phyloP scores from a whole-genome alignment of 2,329 filamentous ascomycete genomes.

The Nectriaceae sp. region DNA sequence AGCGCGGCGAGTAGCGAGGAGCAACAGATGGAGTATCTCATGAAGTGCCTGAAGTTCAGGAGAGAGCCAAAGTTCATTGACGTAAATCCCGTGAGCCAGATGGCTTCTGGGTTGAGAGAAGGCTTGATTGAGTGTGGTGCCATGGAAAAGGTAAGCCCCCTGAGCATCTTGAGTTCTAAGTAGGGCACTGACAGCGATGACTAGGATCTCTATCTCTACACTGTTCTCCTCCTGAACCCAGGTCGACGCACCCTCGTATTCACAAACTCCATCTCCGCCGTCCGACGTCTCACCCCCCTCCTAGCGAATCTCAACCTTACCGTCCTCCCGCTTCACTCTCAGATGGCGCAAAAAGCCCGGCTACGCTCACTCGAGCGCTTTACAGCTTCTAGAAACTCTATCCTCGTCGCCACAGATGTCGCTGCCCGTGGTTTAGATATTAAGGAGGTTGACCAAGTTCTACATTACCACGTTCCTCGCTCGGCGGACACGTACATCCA shows the following conservation, averaged over 20 bases:
- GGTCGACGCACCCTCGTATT: slow-evolving; percentile 85
- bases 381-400: slow-evolving; percentile 62
- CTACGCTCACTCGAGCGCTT: slow-evolving; percentile 92
- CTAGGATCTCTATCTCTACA: slow-evolving; percentile 89
- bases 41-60: slow-evolving; percentile 86
- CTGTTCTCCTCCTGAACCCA: slow-evolving; percentile 79
- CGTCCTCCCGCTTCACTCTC: slow-evolving; percentile 80
- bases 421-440: slow-evolving; percentile 94
- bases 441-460: slow-evolving; percentile 80
- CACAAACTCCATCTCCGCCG: slow-evolving; percentile 92
- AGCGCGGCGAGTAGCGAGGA: slow-evolving; percentile 60
- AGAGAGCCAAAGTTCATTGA: slow-evolving; percentile 90
- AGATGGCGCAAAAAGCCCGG: slow-evolving; percentile 94
- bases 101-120: slow-evolving; percentile 84
- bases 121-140: slow-evolving; percentile 89
- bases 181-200: slow-evolving; percentile 7
- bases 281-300: slow-evolving; percentile 81
- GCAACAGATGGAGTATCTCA: slow-evolving; percentile 88
- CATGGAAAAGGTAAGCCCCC: slow-evolving; percentile 75
- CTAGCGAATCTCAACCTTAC: slow-evolving; percentile 80
- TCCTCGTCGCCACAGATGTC: slow-evolving; percentile 91
- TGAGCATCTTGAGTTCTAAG: neutral
- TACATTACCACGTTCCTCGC: slow-evolving; percentile 95
- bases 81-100: slow-evolving; percentile 83
- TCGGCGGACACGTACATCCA: slow-evolving; percentile 94